Percentiles rank a stretch among this genome's conserved stretches.
These are phyloP conservation scores for Plasmodium berghei DNA, from an alignment of 169 alveolate species.

Conservation along the genomic window DNA sequence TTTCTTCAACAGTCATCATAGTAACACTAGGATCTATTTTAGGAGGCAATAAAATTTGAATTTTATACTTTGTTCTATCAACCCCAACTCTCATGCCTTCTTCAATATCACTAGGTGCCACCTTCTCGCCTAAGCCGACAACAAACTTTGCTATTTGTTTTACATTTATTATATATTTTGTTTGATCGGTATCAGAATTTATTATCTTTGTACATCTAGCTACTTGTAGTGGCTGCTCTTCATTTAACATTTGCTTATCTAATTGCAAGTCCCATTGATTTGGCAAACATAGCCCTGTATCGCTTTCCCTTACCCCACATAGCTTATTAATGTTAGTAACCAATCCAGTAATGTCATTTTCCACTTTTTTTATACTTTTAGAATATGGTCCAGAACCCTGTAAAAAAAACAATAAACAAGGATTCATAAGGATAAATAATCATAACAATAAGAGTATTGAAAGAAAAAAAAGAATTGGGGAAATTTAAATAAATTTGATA, in stretches of 20 bases:
- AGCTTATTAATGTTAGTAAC: conserved; percentile 82
- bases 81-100: conserved; percentile 99
- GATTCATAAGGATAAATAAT: neutral
- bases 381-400: conserved; percentile 88
- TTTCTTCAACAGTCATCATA: conserved; percentile 99
- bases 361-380: conserved; percentile 82
- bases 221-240: conserved; percentile 97
- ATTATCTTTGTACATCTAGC: conserved; percentile 98
- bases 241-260: conserved; percentile 96
- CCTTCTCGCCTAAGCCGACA: conserved; percentile 98
- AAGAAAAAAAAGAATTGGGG: too few species aligned
- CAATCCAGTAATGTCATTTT: conserved; percentile 82
- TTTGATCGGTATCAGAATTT: conserved; percentile 97
- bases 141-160: conserved; percentile 99
- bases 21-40: conserved; percentile 99
- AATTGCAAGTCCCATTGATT: conserved; percentile 98
- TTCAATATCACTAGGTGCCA: conserved; percentile 99
- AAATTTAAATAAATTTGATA: too few species aligned
- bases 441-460: neutral
- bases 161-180: conserved; percentile 95
- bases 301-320: conserved; percentile 97
- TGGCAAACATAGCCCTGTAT: conserved; percentile 99
- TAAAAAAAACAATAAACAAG: neutral
- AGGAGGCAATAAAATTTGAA: conserved; percentile 98
- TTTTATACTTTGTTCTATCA: conserved; percentile 95